Evolutionary conservation across 768 basidiomycete species (phyloP), one percentile per base, ranked within the genome.

Genomic region (Leccinum disarticulatum): DNA sequence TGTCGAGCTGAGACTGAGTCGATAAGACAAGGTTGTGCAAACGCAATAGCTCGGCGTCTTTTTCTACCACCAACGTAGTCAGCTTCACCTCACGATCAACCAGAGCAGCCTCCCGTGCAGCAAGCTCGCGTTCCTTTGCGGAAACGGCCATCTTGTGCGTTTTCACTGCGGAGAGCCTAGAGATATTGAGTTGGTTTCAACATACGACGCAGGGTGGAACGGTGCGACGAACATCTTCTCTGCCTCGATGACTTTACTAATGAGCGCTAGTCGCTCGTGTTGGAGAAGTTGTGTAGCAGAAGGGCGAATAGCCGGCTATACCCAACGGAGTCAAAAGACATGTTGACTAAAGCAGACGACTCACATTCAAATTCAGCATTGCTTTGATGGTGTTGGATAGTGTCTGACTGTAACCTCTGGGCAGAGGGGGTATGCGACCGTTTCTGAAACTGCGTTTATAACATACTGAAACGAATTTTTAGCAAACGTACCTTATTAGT

Each of bases 381-480:
- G 89, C 82, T 69, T 89, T 93, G 67, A 95, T 93, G 58, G 90
- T 82, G n/a, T 78, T 78, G 5, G 82, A 79, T 15, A 95, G 74
- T 1, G 85, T 77, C 59, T 86, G 85, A 17, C 90, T 91, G 71
- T 95, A 96, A 7, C 88, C 87, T 63, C 86, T 81, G 1, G 95
- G 94, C 50, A 97, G 75, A 3, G 93, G 93, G 8, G 94, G 95
- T 72, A 96, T 91, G n/a, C 91, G 86, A 14, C 91, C 93, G 62
- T 90, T 93, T 65, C 89, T 90, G 61, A 35, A 1, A 33, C 28
- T 11, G 14, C 3, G 41, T 52, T 41, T 9, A 49, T 31, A 38
- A 19, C 15, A 48, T n/a, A 3, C 22, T 7, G 2, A 47, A 28
- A 14, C 8, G 55, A 2, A n/a, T 17, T 5, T 28, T 4, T 14